A percentile compares a stretch with the other conserved stretches of the same genome.
Conservation (phyloP, 768 basidiomycete genomes). For the Pleurotus ostreatus region DNA sequence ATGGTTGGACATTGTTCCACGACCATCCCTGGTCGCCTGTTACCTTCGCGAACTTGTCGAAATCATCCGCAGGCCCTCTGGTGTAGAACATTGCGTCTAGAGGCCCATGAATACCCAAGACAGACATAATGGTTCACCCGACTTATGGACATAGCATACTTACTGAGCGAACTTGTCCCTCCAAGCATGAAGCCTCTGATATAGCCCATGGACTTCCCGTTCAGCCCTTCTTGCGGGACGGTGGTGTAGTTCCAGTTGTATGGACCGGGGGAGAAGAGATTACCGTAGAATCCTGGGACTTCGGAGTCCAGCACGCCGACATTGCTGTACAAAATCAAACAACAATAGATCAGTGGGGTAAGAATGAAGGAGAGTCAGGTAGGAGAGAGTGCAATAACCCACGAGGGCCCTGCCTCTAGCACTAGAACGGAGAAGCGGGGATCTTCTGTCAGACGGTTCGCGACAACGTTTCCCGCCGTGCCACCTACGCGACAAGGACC, state of each 20-base stretch:
- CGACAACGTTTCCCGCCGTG: background rate
- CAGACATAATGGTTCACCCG: too few species aligned
- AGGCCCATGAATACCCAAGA: slow-evolving; percentile 16
- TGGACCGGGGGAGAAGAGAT: background rate
- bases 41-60: slow-evolving; percentile 17
- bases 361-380: background rate
- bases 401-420: slow-evolving; percentile 2
- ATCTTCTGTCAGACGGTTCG: slow-evolving; percentile 5
- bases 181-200: slow-evolving; percentile 16
- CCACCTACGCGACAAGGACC: slow-evolving; percentile 1
- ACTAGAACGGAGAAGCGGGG: background rate
- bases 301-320: background rate
- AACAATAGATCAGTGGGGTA: background rate
- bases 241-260: slow-evolving; percentile 19
- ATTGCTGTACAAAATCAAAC: background rate
- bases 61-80: slow-evolving; percentile 22
- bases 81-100: slow-evolving; percentile 19
- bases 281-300: background rate
- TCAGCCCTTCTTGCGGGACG: slow-evolving; percentile 14
- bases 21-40: slow-evolving; percentile 25
- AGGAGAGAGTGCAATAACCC: background rate
- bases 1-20: slow-evolving; percentile 20
- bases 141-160: background rate
- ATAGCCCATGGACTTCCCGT: slow-evolving; percentile 11
- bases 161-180: slow-evolving; percentile 17